Conservation (phyloP, 2,329 filamentous ascomycete species). For the Neurospora sp. region DNA sequence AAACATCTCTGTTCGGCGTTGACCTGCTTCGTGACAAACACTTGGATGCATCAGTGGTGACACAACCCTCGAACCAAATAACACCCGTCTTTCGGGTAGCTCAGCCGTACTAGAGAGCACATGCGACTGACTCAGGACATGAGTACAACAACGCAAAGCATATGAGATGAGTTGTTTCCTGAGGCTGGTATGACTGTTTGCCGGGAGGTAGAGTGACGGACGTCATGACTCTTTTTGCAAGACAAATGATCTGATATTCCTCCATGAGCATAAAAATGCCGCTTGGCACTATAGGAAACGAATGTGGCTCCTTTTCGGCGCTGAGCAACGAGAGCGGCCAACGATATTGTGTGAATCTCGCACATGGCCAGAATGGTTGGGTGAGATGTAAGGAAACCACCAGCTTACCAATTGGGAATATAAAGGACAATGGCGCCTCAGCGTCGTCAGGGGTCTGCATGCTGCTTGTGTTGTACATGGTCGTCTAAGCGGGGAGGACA, state of each 20-base stretch:
- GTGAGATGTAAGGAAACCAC: conserved; percentile 23
- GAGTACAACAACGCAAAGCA: background rate
- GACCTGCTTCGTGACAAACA: background rate
- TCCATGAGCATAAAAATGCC: conserved; percentile 1
- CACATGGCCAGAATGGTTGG: conserved; percentile 42
- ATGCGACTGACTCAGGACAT: background rate
- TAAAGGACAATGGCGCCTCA: conserved; percentile 34
- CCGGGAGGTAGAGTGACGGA: background rate
- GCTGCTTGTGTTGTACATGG: conserved; percentile 27
- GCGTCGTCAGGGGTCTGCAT: conserved; percentile 33
- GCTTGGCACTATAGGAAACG: conserved; percentile 13
- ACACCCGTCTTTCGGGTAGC: background rate
- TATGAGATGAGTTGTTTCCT: background rate
- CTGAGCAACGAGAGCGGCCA: conserved; percentile 27
- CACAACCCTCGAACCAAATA: background rate
- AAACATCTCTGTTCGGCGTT: background rate
- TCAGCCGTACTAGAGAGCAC: background rate
- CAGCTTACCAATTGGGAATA: conserved; percentile 46
- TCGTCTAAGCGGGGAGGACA: conserved; percentile 16
- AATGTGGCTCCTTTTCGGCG: conserved; percentile 7
- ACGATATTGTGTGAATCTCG: conserved; percentile 31
- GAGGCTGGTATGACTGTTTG: background rate
- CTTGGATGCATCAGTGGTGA: background rate
- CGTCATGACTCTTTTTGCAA: background rate
- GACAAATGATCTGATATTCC: background rate